Base-by-base conservation (phyloP, 371 early-diverging fungal species). In the Apophysomyces sp. region DNA sequence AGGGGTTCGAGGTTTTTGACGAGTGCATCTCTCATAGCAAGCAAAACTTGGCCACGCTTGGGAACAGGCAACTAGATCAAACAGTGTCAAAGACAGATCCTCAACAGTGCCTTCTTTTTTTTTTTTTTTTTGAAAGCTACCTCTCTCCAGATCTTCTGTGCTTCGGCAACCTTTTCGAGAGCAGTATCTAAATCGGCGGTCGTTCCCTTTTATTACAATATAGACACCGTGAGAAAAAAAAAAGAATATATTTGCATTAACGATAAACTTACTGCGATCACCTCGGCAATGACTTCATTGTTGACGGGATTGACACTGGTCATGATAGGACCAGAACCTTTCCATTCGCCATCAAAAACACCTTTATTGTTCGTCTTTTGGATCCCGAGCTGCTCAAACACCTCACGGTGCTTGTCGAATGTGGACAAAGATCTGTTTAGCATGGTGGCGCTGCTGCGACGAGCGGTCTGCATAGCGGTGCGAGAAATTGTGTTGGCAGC, bases 271-370 rank as follows among this genome's bases (percentile, higher is more conserved):
- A 88, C 92, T 15, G 89, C 88, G 57, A 83, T 77, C 16, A 96
- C 93, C 61, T 85, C 81, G 18, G 89, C 98, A 60, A 97, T 87
- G 41, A 92, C 83, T 68, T 95, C 85, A 71, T 93, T 92, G 51
- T 94, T 94, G 27, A 93, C 91, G 24, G 98, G 98, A 74, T 89
- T 94, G 60, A 90, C 69, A 4, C 92, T 87, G 41, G 89, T 86
- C 26, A 93, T 81, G 24, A 92, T 71, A 9, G 80, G 80, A 49
- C 94, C 94, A 24, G 86, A 86, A 37, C 94, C 96, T 55, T 83
- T 80, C 97, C 97, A 96, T 61, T 83, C 74, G 57, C 97, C 97
- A 80, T 95, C 84, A 78, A 85, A 97, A 32, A 96, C 96, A 63
- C 96, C 97, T 61, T 83, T 84, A 71, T 91, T 89, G 60, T 85